These are phyloP conservation scores for Gossypium schwendimanii DNA, from an alignment of 441 rosid species.

Conservation along the genomic window DNA sequence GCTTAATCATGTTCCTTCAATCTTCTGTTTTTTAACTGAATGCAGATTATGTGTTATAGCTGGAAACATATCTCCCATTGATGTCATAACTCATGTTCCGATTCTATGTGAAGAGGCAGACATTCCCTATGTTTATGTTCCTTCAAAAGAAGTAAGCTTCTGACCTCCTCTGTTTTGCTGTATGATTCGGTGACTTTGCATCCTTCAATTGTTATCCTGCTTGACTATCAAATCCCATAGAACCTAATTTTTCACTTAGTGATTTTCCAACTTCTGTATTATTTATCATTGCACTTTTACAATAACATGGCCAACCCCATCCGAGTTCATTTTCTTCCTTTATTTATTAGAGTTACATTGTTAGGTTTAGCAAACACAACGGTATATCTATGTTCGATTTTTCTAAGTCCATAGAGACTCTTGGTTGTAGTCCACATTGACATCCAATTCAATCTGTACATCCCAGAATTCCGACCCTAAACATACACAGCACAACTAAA, in stretches of 20 bases:
- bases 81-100: conserved; percentile 88
- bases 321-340: neutral
- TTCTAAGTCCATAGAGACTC: neutral
- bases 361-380: neutral
- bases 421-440: neutral
- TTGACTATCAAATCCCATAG: neutral
- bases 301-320: neutral
- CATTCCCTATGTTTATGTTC: conserved; percentile 70
- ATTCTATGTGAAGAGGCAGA: conserved; percentile 65
- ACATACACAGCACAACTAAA: neutral
- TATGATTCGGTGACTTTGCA: neutral
- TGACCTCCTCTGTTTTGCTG: neutral
- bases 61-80: conserved; percentile 50
- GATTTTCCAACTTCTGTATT: neutral
- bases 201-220: neutral
- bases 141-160: conserved; percentile 77
- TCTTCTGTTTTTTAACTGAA: neutral
- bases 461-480: neutral
- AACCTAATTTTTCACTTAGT: neutral
- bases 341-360: neutral
- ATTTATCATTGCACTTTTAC: neutral
- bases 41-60: conserved; percentile 47
- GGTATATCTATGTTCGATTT: neutral
- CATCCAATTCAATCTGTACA: neutral
- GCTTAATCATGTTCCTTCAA: neutral